These are phyloP conservation scores for Alternaria gansuensis DNA, from an alignment of 2,329 filamentous ascomycete genomes.

Conservation along the genomic window DNA sequence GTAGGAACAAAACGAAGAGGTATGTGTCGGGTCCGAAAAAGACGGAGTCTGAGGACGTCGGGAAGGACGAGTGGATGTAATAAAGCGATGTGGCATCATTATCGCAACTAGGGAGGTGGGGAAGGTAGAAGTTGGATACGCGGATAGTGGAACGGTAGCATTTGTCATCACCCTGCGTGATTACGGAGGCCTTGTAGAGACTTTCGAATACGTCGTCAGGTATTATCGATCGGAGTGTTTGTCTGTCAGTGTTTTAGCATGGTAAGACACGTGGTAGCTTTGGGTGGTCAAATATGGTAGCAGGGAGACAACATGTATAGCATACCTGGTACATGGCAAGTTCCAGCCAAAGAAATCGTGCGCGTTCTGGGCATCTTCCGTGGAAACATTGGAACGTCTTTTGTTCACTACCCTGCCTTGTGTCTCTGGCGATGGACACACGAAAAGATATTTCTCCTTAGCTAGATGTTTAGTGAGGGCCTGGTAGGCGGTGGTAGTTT, in stretches of 20 bases:
- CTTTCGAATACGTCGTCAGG: slow-evolving; percentile 25
- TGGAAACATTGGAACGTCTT: slow-evolving; percentile 22
- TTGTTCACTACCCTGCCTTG: slow-evolving; percentile 32
- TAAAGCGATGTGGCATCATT: slow-evolving; percentile 19
- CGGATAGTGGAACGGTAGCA: slow-evolving; percentile 31
- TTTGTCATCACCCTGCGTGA: slow-evolving; percentile 16
- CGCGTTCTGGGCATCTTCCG: slow-evolving; percentile 27
- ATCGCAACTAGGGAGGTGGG: slow-evolving; percentile 7
- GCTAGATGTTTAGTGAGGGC: slow-evolving; percentile 28
- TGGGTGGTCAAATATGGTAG: not conserved
- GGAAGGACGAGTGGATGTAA: slow-evolving; percentile 39
- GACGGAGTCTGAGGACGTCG: slow-evolving; percentile 32
- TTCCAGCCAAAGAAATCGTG: slow-evolving; percentile 39
- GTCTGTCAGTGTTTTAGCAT: slow-evolving; percentile 14
- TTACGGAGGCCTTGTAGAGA: slow-evolving; percentile 18
- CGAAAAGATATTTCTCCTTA: slow-evolving; percentile 25
- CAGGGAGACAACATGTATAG: not conserved
- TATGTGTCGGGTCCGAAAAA: slow-evolving; percentile 41
- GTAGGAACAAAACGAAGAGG: slow-evolving; percentile 34
- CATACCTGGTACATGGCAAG: slow-evolving; percentile 31
- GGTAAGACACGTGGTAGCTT: not conserved
- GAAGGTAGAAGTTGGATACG: slow-evolving; percentile 37
- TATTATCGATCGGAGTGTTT: slow-evolving; percentile 25
- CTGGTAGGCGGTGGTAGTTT: slow-evolving; percentile 21
- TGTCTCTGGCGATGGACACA: slow-evolving; percentile 37